Conservation (phyloP, 1,139 yeast species). For the Pneumocystis sp. region DNA sequence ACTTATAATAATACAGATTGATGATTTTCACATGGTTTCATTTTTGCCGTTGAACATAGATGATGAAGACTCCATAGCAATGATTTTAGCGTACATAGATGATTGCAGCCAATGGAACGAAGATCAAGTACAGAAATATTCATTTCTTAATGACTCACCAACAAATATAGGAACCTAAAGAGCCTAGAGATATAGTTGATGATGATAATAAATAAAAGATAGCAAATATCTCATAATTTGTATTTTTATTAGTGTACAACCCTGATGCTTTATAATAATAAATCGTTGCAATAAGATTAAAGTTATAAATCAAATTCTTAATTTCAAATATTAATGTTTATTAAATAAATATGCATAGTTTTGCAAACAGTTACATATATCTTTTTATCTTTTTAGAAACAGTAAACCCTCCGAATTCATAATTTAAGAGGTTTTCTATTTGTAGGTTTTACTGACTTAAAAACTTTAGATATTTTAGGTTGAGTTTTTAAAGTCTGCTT, state of each 20-base stretch:
- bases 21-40: slow-evolving; percentile 98
- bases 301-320: background rate
- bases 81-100: slow-evolving; percentile 81
- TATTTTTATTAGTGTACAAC: background rate
- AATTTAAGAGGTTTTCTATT: background rate
- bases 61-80: slow-evolving; percentile 63
- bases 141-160: background rate
- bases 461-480: background rate
- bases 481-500: background rate
- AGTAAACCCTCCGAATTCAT: background rate
- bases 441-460: background rate
- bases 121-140: slow-evolving; percentile 32
- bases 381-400: background rate
- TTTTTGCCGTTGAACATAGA: slow-evolving; percentile 78
- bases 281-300: background rate
- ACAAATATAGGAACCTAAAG: slow-evolving; percentile 57
- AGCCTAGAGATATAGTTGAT: slow-evolving; percentile 58
- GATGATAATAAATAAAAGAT: slow-evolving; percentile 9
- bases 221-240: background rate
- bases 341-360: background rate
- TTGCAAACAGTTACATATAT: background rate
- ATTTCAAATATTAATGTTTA: background rate
- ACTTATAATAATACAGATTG: slow-evolving; percentile 30
- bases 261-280: background rate
- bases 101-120: slow-evolving; percentile 98